Percentiles rank a stretch among this genome's conserved stretches.
phyloP scores from a whole-genome alignment of 495 filamentous ascomycete species.

The Neurospora sp. region DNA sequence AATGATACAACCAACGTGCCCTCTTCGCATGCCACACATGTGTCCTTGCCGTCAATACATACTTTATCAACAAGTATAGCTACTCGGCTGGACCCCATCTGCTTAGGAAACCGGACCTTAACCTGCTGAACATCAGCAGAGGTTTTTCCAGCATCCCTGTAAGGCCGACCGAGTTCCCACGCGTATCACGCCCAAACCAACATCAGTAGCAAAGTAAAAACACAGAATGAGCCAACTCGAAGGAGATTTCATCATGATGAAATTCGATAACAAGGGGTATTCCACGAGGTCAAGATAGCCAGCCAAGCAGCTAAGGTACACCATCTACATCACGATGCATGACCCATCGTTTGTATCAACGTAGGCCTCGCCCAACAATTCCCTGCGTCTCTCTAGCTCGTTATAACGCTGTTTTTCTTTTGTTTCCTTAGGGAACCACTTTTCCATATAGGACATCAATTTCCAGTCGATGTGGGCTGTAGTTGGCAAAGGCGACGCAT shows the following conservation, averaged over 20 bases:
- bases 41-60: not conserved
- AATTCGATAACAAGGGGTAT: not conserved
- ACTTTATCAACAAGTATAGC: not conserved
- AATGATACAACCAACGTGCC: not conserved
- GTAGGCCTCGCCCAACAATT: conserved; percentile 41
- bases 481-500: not conserved
- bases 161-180: not conserved
- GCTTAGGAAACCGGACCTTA: not conserved
- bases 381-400: conserved; percentile 40
- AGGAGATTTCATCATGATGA: not conserved
- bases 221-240: not conserved
- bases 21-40: not conserved
- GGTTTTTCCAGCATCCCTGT: not conserved
- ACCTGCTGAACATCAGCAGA: not conserved
- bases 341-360: conserved; percentile 29
- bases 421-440: conserved; percentile 60
- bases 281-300: not conserved
- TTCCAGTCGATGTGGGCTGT: conserved; percentile 50
- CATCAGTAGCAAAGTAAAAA: not conserved
- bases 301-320: not conserved
- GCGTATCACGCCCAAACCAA: not conserved
- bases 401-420: conserved; percentile 53
- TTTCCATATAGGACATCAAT: conserved; percentile 26
- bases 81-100: not conserved
- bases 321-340: conserved; percentile 31